Percentiles rank a stretch among this genome's conserved stretches.
Evolutionary conservation across 257 asterid species (phyloP).

Genomic region (Salvia hispanica): DNA sequence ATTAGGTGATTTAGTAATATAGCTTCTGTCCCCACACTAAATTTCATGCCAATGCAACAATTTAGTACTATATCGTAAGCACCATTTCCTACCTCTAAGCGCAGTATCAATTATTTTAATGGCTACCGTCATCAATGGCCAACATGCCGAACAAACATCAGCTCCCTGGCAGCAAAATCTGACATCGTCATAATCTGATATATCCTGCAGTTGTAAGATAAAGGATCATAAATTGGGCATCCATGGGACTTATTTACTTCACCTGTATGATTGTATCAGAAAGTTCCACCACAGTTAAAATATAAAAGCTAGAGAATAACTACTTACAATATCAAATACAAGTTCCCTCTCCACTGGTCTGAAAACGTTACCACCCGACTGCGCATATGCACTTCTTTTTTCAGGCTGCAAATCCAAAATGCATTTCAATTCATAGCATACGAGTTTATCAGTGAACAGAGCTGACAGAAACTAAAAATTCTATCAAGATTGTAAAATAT

Average conservation of each 20-base stretch:
- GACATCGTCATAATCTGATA: constrained; percentile 93
- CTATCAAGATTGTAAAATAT: not conserved
- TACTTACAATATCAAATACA: constrained; percentile 85
- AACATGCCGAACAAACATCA: constrained; percentile 83
- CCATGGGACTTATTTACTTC: constrained; percentile 10
- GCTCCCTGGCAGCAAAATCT: constrained; percentile 98
- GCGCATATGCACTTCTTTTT: constrained; percentile 86
- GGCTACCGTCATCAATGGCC: constrained; percentile 96
- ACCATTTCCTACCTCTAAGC: constrained; percentile 69
- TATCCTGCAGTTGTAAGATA: constrained; percentile 55
- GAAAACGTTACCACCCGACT: constrained; percentile 70
- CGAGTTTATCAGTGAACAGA: too few relatives aligned
- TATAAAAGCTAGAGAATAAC: constrained; percentile 7
- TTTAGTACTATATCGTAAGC: not conserved
- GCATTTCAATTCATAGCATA: not conserved
- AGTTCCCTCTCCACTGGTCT: constrained; percentile 85
- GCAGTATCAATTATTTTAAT: constrained; percentile 85
- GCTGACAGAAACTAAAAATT: constrained; percentile 1
- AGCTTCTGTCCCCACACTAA: not conserved
- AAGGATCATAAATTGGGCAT: constrained; percentile 20
- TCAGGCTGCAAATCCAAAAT: constrained; percentile 64
- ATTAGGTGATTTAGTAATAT: constrained; percentile 2
- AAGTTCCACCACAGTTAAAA: constrained; percentile 1
- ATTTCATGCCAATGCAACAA: constrained; percentile 18
- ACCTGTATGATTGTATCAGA: too few relatives aligned